A percentile compares a stretch with the other conserved stretches of the same genome.
phyloP scores from a whole-genome alignment of 495 filamentous ascomycete genomes.

The Hypomontagnella monticulosa region DNA sequence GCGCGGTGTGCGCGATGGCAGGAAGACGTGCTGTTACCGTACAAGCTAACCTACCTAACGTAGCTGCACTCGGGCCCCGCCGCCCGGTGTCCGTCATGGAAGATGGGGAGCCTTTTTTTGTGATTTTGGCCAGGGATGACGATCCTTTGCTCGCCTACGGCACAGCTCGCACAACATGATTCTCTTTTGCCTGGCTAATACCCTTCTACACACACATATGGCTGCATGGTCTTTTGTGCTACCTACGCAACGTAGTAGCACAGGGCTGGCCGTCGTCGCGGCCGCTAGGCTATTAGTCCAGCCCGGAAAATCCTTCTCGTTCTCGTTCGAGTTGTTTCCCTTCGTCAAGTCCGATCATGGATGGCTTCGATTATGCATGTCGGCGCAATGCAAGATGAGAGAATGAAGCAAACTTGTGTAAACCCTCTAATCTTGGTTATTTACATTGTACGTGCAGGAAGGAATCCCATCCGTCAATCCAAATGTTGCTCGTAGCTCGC shows the following conservation, averaged over 20 bases:
- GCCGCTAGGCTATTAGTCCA: slow-evolving; percentile 13
- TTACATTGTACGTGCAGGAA: neutral
- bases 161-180: slow-evolving; percentile 17
- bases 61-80: slow-evolving; percentile 10
- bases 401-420: neutral
- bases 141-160: slow-evolving; percentile 37
- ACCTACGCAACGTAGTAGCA: slow-evolving; percentile 20
- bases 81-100: slow-evolving; percentile 23
- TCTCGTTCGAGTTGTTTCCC: neutral
- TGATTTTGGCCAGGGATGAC: slow-evolving; percentile 29
- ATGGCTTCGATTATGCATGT: neutral
- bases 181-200: slow-evolving; percentile 11
- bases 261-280: slow-evolving; percentile 14
- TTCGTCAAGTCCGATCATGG: neutral
- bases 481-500: neutral
- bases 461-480: neutral
- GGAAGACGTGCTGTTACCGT: neutral
- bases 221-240: slow-evolving; percentile 30
- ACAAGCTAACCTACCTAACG: no score
- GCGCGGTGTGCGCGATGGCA: slow-evolving; percentile 9
- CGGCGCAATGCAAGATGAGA: slow-evolving; percentile 8
- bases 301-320: slow-evolving; percentile 20
- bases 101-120: slow-evolving; percentile 4
- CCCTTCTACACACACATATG: slow-evolving; percentile 15
- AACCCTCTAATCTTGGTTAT: neutral